Conservation (phyloP, 108 stramenopile genomes). For the Stephanodiscus triporus region DNA sequence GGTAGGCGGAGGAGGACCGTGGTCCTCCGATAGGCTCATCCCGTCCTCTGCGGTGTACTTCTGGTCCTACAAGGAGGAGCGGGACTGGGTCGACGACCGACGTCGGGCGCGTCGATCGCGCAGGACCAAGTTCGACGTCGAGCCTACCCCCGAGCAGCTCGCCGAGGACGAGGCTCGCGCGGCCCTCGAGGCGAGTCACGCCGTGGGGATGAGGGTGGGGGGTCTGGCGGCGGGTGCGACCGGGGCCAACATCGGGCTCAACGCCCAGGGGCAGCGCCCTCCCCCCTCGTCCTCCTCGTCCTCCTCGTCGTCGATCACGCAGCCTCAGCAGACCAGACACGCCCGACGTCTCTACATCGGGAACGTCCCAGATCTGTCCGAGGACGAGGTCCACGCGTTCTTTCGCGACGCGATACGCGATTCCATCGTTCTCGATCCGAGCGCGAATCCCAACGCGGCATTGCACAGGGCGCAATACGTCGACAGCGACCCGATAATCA, state of each 20-base stretch:
- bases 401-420: slow-evolving; percentile 83
- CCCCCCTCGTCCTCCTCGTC: slow-evolving; percentile 44
- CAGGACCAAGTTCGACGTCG: slow-evolving; percentile 71
- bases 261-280: slow-evolving; percentile 1
- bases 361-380: slow-evolving; percentile 77
- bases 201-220: slow-evolving; percentile 21
- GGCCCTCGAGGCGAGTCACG: slow-evolving; percentile 31
- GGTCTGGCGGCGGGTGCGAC: slow-evolving; percentile 23
- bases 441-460: slow-evolving; percentile 12
- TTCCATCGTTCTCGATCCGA: slow-evolving; percentile 51
- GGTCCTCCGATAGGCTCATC: neutral
- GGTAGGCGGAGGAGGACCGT: neutral
- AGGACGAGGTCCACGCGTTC: slow-evolving; percentile 83
- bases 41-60: slow-evolving; percentile 40
- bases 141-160: slow-evolving; percentile 72
- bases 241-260: slow-evolving; percentile 13
- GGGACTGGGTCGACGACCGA: slow-evolving; percentile 80
- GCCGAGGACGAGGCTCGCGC: slow-evolving; percentile 59
- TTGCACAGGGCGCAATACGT: slow-evolving; percentile 27
- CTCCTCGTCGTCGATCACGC: slow-evolving; percentile 24
- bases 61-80: slow-evolving; percentile 80
- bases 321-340: slow-evolving; percentile 91
- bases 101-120: slow-evolving; percentile 72
- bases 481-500: slow-evolving; percentile 85
- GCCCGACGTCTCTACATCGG: slow-evolving; percentile 97